Percentiles rank a stretch among this genome's conserved stretches.
phyloP scores from a whole-genome alignment of 345 rosid species.

The Jatropha curcas region DNA sequence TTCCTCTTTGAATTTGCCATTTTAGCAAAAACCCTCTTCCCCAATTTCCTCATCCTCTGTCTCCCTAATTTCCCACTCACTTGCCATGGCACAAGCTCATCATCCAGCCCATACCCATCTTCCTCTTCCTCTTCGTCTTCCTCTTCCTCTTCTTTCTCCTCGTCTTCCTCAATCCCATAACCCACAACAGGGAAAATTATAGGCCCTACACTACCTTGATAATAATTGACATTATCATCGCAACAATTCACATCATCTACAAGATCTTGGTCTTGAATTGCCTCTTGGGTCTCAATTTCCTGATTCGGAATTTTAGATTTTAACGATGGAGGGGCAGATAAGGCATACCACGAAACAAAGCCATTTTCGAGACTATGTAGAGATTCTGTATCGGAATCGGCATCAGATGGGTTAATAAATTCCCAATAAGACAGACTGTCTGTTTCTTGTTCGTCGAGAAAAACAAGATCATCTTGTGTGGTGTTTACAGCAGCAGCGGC shows the following conservation, averaged over 20 bases:
- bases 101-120: conserved; percentile 36
- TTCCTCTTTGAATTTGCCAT: conserved; percentile 33
- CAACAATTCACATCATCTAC: neutral
- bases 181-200: neutral
- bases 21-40: conserved; percentile 46
- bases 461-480: neutral
- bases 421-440: conserved; percentile 41
- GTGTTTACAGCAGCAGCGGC: neutral
- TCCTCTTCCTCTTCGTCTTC: conserved; percentile 22
- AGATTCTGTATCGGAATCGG: conserved; percentile 31
- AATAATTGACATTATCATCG: neutral
- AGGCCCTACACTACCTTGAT: neutral
- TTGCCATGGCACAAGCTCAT: conserved; percentile 46
- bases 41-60: conserved; percentile 54
- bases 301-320: neutral
- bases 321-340: neutral
- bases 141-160: neutral
- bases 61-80: conserved; percentile 47
- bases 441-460: conserved; percentile 12
- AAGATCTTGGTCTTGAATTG: neutral
- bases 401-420: conserved; percentile 36
- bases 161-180: neutral
- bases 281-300: neutral
- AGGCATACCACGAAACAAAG: conserved; percentile 27
- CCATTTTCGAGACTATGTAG: conserved; percentile 24